phyloP scores from a whole-genome alignment of 2,329 filamentous ascomycete genomes.

The Nectriaceae sp. region DNA sequence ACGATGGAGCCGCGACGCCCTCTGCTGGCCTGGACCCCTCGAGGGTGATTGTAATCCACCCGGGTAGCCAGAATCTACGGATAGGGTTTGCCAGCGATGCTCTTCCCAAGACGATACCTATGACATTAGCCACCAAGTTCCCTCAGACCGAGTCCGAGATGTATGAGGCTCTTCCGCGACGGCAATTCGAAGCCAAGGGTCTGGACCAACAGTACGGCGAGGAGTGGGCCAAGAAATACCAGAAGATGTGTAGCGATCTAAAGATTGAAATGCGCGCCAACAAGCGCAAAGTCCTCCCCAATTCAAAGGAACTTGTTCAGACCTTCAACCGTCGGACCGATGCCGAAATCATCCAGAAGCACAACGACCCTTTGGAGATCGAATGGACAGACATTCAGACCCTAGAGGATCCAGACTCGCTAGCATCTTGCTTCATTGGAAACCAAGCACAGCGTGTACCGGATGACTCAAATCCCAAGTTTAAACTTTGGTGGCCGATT shows the following conservation, averaged over 20 bases:
- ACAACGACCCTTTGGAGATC: conserved; percentile 91
- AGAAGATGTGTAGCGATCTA: conserved; percentile 81
- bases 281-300: conserved; percentile 94
- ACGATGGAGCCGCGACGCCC: conserved; percentile 56
- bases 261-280: conserved; percentile 90
- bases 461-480: conserved; percentile 84
- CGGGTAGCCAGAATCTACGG: conserved; percentile 91
- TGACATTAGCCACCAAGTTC: conserved; percentile 83
- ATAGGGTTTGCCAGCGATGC: conserved; percentile 97
- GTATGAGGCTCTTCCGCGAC: conserved; percentile 73
- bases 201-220: conserved; percentile 84
- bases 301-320: conserved; percentile 91
- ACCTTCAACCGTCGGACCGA: conserved; percentile 89
- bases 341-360: conserved; percentile 85
- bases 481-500: conserved; percentile 92
- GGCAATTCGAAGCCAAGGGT: conserved; percentile 62
- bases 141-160: conserved; percentile 81
- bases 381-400: conserved; percentile 87
- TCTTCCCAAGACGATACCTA: conserved; percentile 89
- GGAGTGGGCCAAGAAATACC: conserved; percentile 75
- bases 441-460: conserved; percentile 82
- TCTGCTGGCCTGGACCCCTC: conserved; percentile 72
- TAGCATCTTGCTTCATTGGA: conserved; percentile 72
- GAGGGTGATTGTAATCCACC: conserved; percentile 92
- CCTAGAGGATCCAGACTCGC: conserved; percentile 64